Evolutionary conservation across 2,329 filamentous ascomycete species (phyloP).

Genomic region (Talaromyces atroroseus): DNA sequence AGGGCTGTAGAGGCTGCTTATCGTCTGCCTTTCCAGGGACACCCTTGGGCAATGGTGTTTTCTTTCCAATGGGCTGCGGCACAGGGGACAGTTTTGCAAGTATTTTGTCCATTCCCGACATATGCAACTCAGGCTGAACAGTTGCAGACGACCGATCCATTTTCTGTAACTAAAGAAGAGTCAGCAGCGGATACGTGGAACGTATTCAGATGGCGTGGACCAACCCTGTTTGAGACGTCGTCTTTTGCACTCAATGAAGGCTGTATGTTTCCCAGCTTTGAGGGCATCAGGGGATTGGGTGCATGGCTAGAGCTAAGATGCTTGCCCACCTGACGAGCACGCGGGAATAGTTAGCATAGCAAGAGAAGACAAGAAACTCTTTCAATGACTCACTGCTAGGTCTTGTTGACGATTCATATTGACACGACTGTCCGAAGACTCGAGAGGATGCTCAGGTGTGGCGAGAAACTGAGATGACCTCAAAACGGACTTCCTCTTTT

Average conservation of each 20-base stretch:
- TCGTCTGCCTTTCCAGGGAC: conserved; percentile 68
- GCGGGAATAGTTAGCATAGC: background rate
- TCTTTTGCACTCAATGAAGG: conserved; percentile 19
- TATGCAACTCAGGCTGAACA: conserved; percentile 22
- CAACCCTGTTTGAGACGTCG: conserved; percentile 34
- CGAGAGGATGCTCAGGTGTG: background rate
- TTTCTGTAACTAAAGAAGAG: conserved; percentile 43
- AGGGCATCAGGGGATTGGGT: conserved; percentile 28
- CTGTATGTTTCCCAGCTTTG: conserved; percentile 31
- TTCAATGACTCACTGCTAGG: conserved; percentile 1
- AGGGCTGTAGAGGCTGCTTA: conserved; percentile 52
- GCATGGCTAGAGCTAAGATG: conserved; percentile 22
- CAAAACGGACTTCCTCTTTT: background rate
- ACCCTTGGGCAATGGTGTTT: conserved; percentile 19
- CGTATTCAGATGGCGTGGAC: conserved; percentile 8
- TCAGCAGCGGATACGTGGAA: background rate
- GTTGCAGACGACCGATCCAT: conserved; percentile 33
- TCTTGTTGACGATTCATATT: conserved; percentile 5
- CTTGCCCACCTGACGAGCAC: conserved; percentile 21
- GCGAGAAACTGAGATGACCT: background rate
- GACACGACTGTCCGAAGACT: background rate
- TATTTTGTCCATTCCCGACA: conserved; percentile 60
- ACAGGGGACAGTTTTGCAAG: conserved; percentile 38
- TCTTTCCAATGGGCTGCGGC: conserved; percentile 18
- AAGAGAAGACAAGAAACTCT: background rate